Percentiles rank a stretch among this genome's conserved stretches.
phyloP scores from a whole-genome alignment of 2,329 filamentous ascomycete species.

The Fragosphaeria purpurea region DNA sequence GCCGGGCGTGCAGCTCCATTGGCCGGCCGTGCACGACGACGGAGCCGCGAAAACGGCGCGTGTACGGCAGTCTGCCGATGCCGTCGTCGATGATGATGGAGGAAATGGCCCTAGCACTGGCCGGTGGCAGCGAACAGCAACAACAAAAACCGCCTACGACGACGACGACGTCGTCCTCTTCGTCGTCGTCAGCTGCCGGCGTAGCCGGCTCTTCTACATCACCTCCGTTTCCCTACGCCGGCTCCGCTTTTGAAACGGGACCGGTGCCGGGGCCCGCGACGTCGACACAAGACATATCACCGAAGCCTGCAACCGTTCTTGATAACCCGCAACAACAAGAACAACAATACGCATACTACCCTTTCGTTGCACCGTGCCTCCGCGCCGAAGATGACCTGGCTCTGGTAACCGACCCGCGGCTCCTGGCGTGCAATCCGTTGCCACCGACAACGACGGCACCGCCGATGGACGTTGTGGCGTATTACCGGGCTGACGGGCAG shows the following conservation, averaged over 20 bases:
- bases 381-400: not conserved
- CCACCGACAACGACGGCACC: no score
- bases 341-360: no score
- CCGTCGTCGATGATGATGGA: no score
- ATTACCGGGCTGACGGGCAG: no score
- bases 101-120: no score
- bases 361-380: not conserved
- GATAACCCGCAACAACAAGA: no score
- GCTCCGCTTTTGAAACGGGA: not conserved
- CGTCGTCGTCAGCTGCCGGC: not conserved
- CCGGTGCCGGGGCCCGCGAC: no score
- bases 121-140: not conserved
- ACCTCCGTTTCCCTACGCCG: not conserved
- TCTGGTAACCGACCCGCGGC: not conserved
- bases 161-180: no score
- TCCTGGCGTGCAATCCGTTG: not conserved
- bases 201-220: not conserved
- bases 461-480: no score
- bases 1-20: constrained; percentile 12
- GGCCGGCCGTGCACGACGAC: constrained; percentile 13
- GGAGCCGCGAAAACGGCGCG: constrained; percentile 12
- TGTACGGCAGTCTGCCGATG: constrained; percentile 9
- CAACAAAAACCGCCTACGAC: not conserved
- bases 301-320: no score
- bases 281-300: no score